Base-by-base conservation (phyloP, 2,329 filamentous ascomycete genomes). In the Periconia digitata region DNA sequence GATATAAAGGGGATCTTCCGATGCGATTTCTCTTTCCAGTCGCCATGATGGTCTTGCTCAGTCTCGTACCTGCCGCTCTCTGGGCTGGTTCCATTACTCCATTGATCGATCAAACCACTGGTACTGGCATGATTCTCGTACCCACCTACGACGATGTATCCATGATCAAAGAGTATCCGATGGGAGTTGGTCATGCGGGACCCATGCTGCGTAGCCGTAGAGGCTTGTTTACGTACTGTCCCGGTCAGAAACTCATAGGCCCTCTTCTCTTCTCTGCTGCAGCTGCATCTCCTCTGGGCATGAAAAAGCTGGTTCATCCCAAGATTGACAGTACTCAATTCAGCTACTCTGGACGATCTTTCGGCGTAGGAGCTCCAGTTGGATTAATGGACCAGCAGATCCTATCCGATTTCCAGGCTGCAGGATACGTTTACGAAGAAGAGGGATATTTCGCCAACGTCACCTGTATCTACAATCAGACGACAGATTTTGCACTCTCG, bases 331-430 rank as follows among this genome's bases (percentile, higher is more conserved):
- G 63, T 39, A 60, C 60, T 1, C 60, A 58, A 18, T 65, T 60
- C 46, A 64, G 59, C 41, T 64, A 64, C 44, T 44, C 47, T 5
- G 60, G 60, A 39, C 70, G 75, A 56, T 70, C 72, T 1, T 75
- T 75, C 56, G 74, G 73, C 56, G 72, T 75, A 17, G 74, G 72
- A 46, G 71, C 72, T 40, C 67, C 74, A n/a, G 63, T 72, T 7
- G 59, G 60, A 12, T 49, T 65, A 4, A 56, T 53, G 36, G 62
- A 65, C 36, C 41, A 49, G 8, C 18, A 29, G 3, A 60, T 65
- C 6, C 40, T 47, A 10, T 53, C 55, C 16, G 54, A 58, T 34
- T 44, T 13, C 8, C 54, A 58, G 21, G 56, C 54, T 13, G 58
- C 55, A 3, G 54, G 55, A 10, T 74, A 72, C 49, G 47, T 51